Base-by-base conservation (phyloP, 2,329 filamentous ascomycete species). In the Fusarium circinatum region DNA sequence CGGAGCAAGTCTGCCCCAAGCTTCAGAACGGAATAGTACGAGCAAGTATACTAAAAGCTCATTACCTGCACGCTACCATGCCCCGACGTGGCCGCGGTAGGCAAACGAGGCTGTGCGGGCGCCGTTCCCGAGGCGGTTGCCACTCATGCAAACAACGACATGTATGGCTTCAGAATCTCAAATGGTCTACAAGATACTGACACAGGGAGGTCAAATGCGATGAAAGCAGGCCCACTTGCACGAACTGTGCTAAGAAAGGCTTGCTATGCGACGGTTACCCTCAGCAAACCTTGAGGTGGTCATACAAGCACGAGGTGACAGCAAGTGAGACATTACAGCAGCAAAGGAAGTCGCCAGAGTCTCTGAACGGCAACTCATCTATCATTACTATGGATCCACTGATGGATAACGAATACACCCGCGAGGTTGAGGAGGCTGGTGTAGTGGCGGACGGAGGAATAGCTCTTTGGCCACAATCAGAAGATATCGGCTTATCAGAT, bases 351-450 rank as follows among this genome's bases (percentile, higher is more conserved):
- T 36, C 32, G 0, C 48, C 12, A 6, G 6, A 20, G 17, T 1
- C 30, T 51, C 12, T 7, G 4, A 20, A 34, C 6, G 17, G 3
- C 1, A 14, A 6, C 28, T 0, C 14, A 9, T 9, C 9, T 5
- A 8, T 0, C 20, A 1, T 22, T 22, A 11, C 18, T 8, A 4
- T n/a, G 10, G 6, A 17, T n/a, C 47, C 15, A 0, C 20, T 0
- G 3, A 9, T 5, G 20, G 6, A 8, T 34, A 4, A 24, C 2
- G 22, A 8, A 2, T 8, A 10, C 8, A 8, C 12, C 8, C 17
- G 12, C 6, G 28, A 32, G 12, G 15, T 10, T 24, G 22, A 10
- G 15, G 30, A 34, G 17, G 3, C 6, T 26, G 17, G 42, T 28
- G 24, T 2, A n/a, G 5, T n/a, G 28, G 1, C 7, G 7, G 7